Conservation (phyloP, 2,329 filamentous ascomycete genomes). For the Esteya vermicola region DNA sequence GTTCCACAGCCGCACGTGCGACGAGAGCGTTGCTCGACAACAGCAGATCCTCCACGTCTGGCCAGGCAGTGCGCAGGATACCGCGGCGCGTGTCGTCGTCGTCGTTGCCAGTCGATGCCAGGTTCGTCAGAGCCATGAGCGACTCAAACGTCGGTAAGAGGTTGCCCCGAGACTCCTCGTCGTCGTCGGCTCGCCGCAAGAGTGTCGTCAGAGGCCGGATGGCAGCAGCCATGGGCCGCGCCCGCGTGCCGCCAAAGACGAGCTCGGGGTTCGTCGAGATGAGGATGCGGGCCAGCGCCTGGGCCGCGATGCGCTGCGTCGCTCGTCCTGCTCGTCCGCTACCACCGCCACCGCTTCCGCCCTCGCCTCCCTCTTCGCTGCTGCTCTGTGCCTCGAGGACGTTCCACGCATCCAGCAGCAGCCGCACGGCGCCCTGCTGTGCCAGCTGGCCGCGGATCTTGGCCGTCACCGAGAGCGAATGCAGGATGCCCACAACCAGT, state of each 20-base stretch:
- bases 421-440: conserved; percentile 84
- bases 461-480: conserved; percentile 61
- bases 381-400: too few relatives aligned
- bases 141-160: conserved; percentile 82
- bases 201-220: conserved; percentile 69
- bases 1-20: conserved; percentile 70
- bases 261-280: conserved; percentile 76
- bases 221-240: conserved; percentile 62
- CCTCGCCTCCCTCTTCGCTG: too few relatives aligned
- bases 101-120: conserved; percentile 73
- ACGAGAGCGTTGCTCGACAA: conserved; percentile 63
- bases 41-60: conserved; percentile 68
- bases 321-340: too few relatives aligned
- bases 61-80: conserved; percentile 63
- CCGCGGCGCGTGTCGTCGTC: conserved; percentile 48
- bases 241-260: conserved; percentile 66
- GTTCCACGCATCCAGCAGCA: conserved; percentile 59
- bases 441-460: conserved; percentile 65
- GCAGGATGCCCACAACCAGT: conserved; percentile 62
- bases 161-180: conserved; percentile 48
- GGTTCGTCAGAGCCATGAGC: conserved; percentile 83
- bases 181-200: conserved; percentile 34
- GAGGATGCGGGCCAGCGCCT: conserved; percentile 70
- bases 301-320: conserved; percentile 49
- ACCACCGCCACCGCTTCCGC: too few relatives aligned